A percentile compares a stretch with the other conserved stretches of the same genome.
These are phyloP conservation scores for Arachis monticola DNA, from an alignment of 331 rosid genomes.

Conservation along the genomic window DNA sequence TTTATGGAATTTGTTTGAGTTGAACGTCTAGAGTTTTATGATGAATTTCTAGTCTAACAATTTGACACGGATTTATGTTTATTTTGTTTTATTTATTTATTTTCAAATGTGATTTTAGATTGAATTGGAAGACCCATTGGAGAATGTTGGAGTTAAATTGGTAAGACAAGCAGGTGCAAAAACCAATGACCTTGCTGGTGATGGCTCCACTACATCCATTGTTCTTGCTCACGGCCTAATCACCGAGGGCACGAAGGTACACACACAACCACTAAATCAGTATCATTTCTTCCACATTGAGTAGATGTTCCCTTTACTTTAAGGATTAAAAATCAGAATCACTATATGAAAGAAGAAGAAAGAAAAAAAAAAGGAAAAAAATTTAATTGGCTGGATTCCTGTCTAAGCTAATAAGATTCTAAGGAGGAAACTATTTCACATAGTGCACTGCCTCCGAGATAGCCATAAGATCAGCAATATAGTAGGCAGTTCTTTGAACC, in stretches of 20 bases:
- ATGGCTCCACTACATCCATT: slow-evolving; percentile 92
- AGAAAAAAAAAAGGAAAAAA: no score
- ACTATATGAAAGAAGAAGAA: no score
- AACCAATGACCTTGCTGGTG: slow-evolving; percentile 93
- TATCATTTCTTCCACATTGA: slow-evolving; percentile 4
- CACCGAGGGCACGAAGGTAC: slow-evolving; percentile 89
- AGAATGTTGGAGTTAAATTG: slow-evolving; percentile 94
- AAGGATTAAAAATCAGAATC: slow-evolving; percentile 5
- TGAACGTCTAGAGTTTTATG: background rate
- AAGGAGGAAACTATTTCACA: no score
- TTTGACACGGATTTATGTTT: slow-evolving; percentile 7
- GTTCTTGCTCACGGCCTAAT: slow-evolving; percentile 94
- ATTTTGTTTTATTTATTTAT: background rate
- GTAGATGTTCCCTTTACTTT: slow-evolving; percentile 6
- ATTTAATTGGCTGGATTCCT: no score
- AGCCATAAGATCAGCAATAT: no score
- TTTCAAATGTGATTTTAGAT: slow-evolving; percentile 52
- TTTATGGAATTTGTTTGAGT: background rate
- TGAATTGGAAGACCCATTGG: slow-evolving; percentile 91
- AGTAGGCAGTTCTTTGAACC: no score
- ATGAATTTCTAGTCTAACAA: slow-evolving; percentile 7
- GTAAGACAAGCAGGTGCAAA: slow-evolving; percentile 98
- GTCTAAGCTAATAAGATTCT: no score
- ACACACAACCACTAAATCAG: slow-evolving; percentile 21
- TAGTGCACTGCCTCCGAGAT: no score